These are phyloP conservation scores for Aspergillus nanangensis DNA, from an alignment of 495 filamentous ascomycete species.

Conservation along the genomic window DNA sequence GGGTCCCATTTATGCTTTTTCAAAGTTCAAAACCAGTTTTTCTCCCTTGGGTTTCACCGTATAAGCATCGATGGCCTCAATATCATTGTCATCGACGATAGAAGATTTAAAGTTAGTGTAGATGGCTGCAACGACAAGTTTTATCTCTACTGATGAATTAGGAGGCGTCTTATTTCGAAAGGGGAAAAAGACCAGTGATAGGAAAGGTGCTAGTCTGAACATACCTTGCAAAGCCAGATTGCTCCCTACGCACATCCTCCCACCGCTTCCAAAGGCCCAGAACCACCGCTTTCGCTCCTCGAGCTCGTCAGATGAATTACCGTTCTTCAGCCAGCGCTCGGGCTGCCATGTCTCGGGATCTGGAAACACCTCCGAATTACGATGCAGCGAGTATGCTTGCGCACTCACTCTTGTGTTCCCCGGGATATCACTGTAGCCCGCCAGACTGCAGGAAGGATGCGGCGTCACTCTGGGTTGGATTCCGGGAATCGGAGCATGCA, in stretches of 20 bases:
- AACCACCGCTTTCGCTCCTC: conserved; percentile 64
- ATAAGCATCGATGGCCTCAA: conserved; percentile 65
- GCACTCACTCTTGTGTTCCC: conserved; percentile 64
- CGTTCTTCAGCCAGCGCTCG: conserved; percentile 53
- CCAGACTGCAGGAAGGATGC: conserved; percentile 44
- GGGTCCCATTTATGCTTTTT: conserved; percentile 21
- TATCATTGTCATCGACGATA: conserved; percentile 50
- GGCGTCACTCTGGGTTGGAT: conserved; percentile 74
- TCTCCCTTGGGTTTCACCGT: conserved; percentile 52
- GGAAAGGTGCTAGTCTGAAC: conserved; percentile 11
- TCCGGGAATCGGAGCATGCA: conserved; percentile 71
- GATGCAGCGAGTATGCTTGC: conserved; percentile 67
- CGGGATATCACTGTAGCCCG: conserved; percentile 51
- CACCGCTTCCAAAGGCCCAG: conserved; percentile 83
- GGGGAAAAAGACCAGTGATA: too few species aligned
- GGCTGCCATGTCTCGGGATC: conserved; percentile 58
- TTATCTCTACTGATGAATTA: conserved; percentile 35
- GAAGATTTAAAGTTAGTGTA: conserved; percentile 64
- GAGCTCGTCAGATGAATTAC: conserved; percentile 28
- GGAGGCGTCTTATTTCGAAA: background rate
- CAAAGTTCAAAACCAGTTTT: conserved; percentile 42
- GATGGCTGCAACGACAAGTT: conserved; percentile 48
- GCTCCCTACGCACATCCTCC: conserved; percentile 79
- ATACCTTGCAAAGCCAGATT: conserved; percentile 76
- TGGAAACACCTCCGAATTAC: conserved; percentile 57